Percentiles rank a stretch among this genome's conserved stretches.
Evolutionary conservation across 352 stramenopile genomes (phyloP).

Genomic region (Phytophthora chlamydospora): DNA sequence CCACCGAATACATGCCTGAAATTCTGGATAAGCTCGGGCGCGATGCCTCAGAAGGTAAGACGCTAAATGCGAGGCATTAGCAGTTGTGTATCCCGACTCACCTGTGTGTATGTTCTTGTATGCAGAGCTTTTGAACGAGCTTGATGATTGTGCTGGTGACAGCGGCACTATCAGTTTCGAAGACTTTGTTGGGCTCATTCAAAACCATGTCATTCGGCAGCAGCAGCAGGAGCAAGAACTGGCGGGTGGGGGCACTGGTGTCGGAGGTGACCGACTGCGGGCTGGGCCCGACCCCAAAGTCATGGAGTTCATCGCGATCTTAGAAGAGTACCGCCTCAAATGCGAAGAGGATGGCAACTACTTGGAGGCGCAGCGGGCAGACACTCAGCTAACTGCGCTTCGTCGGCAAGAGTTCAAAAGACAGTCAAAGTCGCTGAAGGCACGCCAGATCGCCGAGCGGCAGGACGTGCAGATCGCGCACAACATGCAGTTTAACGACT

Average conservation of each 20-base stretch:
- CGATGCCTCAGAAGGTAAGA: slow-evolving; percentile 67
- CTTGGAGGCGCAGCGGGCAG: slow-evolving; percentile 90
- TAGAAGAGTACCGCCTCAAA: slow-evolving; percentile 95
- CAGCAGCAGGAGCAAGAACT: slow-evolving; percentile 50
- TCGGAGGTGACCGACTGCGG: slow-evolving; percentile 46
- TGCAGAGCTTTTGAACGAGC: slow-evolving; percentile 70
- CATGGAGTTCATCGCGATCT: slow-evolving; percentile 93
- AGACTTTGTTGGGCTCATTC: slow-evolving; percentile 70
- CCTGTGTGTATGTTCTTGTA: neutral
- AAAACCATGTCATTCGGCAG: slow-evolving; percentile 39
- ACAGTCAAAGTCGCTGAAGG: slow-evolving; percentile 91
- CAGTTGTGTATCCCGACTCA: too few relatives aligned
- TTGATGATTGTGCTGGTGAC: slow-evolving; percentile 64
- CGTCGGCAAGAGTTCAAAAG: slow-evolving; percentile 92
- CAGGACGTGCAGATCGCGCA: slow-evolving; percentile 96
- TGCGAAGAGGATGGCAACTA: slow-evolving; percentile 96
- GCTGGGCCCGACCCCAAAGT: slow-evolving; percentile 90
- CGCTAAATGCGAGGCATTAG: neutral
- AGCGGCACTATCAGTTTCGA: slow-evolving; percentile 63
- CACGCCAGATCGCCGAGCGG: slow-evolving; percentile 90
- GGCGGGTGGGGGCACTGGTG: slow-evolving; percentile 25
- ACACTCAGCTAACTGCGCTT: slow-evolving; percentile 88
- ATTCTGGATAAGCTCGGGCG: slow-evolving; percentile 80
- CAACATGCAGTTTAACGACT: slow-evolving; percentile 96
- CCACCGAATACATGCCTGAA: slow-evolving; percentile 68